A percentile compares a stretch with the other conserved stretches of the same genome.
Conservation (phyloP, 495 filamentous ascomycete genomes). For the Evernia prunastri region DNA sequence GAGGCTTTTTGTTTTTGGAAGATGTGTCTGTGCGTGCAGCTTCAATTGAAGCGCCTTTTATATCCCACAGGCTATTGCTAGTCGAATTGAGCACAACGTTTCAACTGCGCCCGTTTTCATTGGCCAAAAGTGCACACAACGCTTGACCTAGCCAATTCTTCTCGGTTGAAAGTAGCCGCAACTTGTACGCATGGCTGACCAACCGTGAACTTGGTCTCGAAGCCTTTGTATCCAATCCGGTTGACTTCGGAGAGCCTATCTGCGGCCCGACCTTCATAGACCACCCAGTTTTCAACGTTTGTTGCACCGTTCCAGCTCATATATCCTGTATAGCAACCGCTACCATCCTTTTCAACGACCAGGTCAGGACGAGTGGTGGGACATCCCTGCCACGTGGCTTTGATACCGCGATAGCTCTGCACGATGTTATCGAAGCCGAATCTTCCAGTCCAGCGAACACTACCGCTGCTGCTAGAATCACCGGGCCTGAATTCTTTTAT, state of each 20-base stretch:
- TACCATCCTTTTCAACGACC: conserved; percentile 23
- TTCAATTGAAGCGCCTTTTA: too few species aligned
- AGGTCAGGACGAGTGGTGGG: conserved; percentile 36
- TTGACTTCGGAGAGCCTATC: conserved; percentile 14
- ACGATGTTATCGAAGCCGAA: conserved; percentile 37
- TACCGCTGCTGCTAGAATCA: conserved; percentile 18
- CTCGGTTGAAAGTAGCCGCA: neutral
- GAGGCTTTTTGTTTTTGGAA: too few species aligned
- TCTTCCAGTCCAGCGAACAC: conserved; percentile 33
- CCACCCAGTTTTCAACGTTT: conserved; percentile 34
- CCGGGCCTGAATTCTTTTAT: conserved; percentile 41
- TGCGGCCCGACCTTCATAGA: conserved; percentile 26
- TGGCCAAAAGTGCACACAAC: conserved; percentile 6
- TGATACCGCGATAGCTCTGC: conserved; percentile 40
- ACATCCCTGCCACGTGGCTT: conserved; percentile 37
- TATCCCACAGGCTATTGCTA: too few species aligned
- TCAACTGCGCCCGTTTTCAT: neutral
- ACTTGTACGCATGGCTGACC: conserved; percentile 9
- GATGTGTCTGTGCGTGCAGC: too few species aligned
- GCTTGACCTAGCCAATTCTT: neutral
- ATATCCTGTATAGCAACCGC: conserved; percentile 23
- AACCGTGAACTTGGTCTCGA: conserved; percentile 18
- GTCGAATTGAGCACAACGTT: too few species aligned
- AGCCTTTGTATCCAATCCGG: conserved; percentile 13
- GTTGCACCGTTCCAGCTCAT: conserved; percentile 44